Evolutionary conservation across 2,329 filamentous ascomycete genomes (phyloP), one percentile per base, ranked within the genome.

Genomic region (Gyromitra esculenta): DNA sequence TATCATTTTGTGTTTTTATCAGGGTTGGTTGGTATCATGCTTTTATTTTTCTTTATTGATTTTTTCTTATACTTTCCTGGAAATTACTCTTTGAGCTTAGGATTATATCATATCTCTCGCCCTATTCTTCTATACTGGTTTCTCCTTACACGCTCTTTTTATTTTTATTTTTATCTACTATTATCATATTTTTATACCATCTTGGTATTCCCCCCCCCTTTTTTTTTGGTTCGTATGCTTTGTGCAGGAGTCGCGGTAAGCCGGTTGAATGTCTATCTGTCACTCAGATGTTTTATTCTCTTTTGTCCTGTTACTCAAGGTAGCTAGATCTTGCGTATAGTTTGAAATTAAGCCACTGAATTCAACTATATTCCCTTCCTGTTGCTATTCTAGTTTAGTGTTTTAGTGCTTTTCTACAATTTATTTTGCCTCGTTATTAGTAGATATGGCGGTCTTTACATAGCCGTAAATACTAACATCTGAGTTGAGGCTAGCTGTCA

Each of bases 21-120:
- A 31, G 31, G 37, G 43, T 67, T 31, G 59, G 59, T 52, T 64
- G 57, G 45, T 25, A 56, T 41, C 43, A 57, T 57, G 56, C 39
- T 6, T 45, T 48, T 48, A 21, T 60, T 37, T 50, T 52, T 25
- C 21, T 13, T 21, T 62, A 6, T 70, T 5, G 31, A 39, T 41
- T 9, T 43, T 45, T 48, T 31, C 25, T 31, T 31, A 31, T 31
- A 3, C 25, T 31, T 31, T 31, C 25, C 25, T 31, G 25, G 25
- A 2, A 31, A 66, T 60, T 43, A 66, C 48, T 25, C 37, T 59
- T 45, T 75, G 25, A 15, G 7, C 21, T 39, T 45, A 25, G 52
- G 15, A 50, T 56, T 62, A 62, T 73, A 31, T 31, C 25, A 2
- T 31, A 31, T 31, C 1, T 31, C 25, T 31, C 2, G 4, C 25